Evolutionary conservation across 805 yeast genomes (phyloP).

Genomic region (Blastobotrys peoriensis): DNA sequence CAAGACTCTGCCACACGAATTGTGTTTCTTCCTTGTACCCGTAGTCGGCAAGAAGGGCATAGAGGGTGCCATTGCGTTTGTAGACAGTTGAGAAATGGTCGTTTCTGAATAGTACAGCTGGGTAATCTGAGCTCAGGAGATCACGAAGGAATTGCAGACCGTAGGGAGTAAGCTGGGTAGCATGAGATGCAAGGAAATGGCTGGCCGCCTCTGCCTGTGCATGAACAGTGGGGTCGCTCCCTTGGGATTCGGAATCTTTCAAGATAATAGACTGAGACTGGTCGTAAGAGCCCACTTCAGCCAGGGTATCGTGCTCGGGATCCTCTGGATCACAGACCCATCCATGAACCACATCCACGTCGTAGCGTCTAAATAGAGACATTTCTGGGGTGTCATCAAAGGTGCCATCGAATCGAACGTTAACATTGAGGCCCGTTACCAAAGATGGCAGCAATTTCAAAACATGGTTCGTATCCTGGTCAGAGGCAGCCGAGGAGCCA

Average conservation of each 20-base stretch:
- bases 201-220: constrained; percentile 22
- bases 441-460: constrained; percentile 55
- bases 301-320: constrained; percentile 31
- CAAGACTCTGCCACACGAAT: constrained; percentile 80
- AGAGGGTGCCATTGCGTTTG: constrained; percentile 42
- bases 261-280: constrained; percentile 53
- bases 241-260: constrained; percentile 36
- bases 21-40: constrained; percentile 46
- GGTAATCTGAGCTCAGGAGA: constrained; percentile 44
- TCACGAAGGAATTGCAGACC: constrained; percentile 52
- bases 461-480: constrained; percentile 34
- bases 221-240: constrained; percentile 2
- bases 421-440: constrained; percentile 64
- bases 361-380: constrained; percentile 52
- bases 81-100: constrained; percentile 78
- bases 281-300: constrained; percentile 45
- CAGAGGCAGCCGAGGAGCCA: constrained; percentile 19
- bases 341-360: constrained; percentile 68
- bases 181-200: constrained; percentile 52
- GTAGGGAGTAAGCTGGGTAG: constrained; percentile 66
- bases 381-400: constrained; percentile 50
- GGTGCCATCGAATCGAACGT: constrained; percentile 62
- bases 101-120: constrained; percentile 76
- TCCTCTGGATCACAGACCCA: constrained; percentile 58
- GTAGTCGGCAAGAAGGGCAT: constrained; percentile 65